Evolutionary conservation across 1,284 basidiomycete species (phyloP).

Genomic region (Fistulina hepatica): DNA sequence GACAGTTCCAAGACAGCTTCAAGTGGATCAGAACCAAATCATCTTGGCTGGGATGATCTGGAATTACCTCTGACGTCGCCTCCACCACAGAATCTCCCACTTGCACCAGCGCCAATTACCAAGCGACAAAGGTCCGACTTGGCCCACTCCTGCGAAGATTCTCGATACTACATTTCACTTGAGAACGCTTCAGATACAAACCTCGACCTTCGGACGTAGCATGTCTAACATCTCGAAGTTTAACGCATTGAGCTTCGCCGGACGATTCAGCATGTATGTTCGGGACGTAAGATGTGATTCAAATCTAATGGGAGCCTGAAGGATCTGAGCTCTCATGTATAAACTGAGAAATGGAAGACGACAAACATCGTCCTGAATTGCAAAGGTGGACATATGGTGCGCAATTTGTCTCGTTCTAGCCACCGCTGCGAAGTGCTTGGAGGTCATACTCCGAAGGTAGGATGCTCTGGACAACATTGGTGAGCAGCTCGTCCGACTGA

Average conservation of each 20-base stretch:
- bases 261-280: slow-evolving; percentile 73
- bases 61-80: slow-evolving; percentile 82
- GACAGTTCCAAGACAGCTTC: no score
- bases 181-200: slow-evolving; percentile 23
- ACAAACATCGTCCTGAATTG: no score
- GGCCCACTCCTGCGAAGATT: slow-evolving; percentile 60
- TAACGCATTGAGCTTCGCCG: slow-evolving; percentile 80
- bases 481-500: no score
- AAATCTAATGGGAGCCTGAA: slow-evolving; percentile 53
- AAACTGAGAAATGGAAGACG: no score
- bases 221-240: slow-evolving; percentile 74
- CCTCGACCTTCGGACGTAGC: slow-evolving; percentile 67
- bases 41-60: slow-evolving; percentile 8
- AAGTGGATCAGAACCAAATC: no score
- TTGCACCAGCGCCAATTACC: slow-evolving; percentile 70
- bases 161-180: slow-evolving; percentile 7
- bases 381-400: slow-evolving; percentile 36
- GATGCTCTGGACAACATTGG: no score
- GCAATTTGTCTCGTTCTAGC: slow-evolving; percentile 45
- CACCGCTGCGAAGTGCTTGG: no score
- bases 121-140: slow-evolving; percentile 63
- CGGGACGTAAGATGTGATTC: slow-evolving; percentile 55
- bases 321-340: no score
- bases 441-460: no score
- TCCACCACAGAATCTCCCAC: slow-evolving; percentile 87